These are phyloP conservation scores for Stephania cephalantha DNA, from an alignment of 164 flowering plant genomes.

Conservation along the genomic window DNA sequence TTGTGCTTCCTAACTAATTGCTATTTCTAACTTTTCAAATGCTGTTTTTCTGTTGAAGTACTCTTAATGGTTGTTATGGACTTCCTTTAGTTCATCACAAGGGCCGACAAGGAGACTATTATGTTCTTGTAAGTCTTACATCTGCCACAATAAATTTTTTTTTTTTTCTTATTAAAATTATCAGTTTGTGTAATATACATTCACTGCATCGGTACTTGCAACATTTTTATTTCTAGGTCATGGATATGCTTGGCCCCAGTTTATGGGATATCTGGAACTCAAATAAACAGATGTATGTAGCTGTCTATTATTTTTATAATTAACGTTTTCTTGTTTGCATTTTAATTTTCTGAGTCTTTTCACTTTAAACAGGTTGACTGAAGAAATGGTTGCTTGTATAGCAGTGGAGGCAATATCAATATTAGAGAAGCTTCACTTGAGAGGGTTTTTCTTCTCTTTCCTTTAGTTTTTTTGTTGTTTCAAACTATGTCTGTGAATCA, in stretches of 20 bases:
- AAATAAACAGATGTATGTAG: constrained; percentile 32
- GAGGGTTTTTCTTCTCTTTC: constrained; percentile 30
- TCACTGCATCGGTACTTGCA: background rate
- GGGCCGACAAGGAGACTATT: constrained; percentile 54
- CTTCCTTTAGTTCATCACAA: constrained; percentile 47
- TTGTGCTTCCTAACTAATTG: constrained; percentile 7
- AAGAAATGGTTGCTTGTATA: constrained; percentile 56
- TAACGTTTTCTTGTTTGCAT: background rate
- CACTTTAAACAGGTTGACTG: constrained; percentile 32
- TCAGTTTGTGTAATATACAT: background rate
- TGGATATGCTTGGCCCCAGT: constrained; percentile 63
- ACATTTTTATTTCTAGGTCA: constrained; percentile 29
- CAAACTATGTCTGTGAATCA: background rate
- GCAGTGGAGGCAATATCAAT: constrained; percentile 57
- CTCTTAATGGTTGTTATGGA: constrained; percentile 53
- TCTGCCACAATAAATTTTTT: background rate
- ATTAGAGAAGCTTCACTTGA: constrained; percentile 45
- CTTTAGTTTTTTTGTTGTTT: background rate
- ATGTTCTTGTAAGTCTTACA: constrained; percentile 34
- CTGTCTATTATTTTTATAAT: background rate
- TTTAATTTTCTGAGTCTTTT: background rate
- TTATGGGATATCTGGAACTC: constrained; percentile 61
- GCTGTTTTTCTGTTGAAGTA: constrained; percentile 16
- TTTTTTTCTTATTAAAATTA: background rate
- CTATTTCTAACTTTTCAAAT: background rate